Evolutionary conservation across 2,329 filamentous ascomycete species (phyloP), one percentile per base, ranked within the genome.

Genomic region (Phaeoacremonium minimum): DNA sequence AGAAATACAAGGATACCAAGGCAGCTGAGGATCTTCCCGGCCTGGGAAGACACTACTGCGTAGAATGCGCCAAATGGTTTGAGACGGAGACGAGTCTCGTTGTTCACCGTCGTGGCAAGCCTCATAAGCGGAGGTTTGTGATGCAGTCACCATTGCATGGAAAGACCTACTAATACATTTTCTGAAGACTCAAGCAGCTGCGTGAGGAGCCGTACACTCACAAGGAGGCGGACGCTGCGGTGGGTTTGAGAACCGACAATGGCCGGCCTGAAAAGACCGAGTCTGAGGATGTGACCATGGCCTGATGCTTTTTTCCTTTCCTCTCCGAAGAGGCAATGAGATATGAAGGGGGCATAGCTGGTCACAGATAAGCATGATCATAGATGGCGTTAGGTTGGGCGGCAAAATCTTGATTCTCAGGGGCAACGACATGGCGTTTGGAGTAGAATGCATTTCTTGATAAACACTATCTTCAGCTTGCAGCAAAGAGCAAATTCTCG

Each of bases 31-130:
- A 97, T 53, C 73, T 96, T 22, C 93, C 93, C 4, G 91, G 82
- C 0, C 71, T 96, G 33, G 93, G 93, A 17, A 74, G 80, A 50
- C 83, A 83, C 58, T 97, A 96, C 63, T 98, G 93, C 61, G 72
- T 85, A 13, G 86, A 95, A 63, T 98, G 93, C 61, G 85, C 93
- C 45, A 97, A 95, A 67, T 97, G 87, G 84, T 97, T 94, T 60
- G 91, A 97, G 60, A 85, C 81, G 33, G 85, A 93, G 47, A 62
- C 75, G 50, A 94, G 87, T 50, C 68, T 95, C 40, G 70, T 74
- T 22, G 72, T 77, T 18, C 93, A 98, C 64, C 72, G 73, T 39
- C 87, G 85, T 60, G 88, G 87, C 50, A 98, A 96, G 67, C 87
- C 87, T 46, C 93, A 98, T 66, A 96, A 90, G 76, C 80, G 89